A percentile compares a stretch with the other conserved stretches of the same genome.
These are phyloP conservation scores for Hemileia vastatrix DNA, from an alignment of 1,284 basidiomycete species.

Conservation along the genomic window DNA sequence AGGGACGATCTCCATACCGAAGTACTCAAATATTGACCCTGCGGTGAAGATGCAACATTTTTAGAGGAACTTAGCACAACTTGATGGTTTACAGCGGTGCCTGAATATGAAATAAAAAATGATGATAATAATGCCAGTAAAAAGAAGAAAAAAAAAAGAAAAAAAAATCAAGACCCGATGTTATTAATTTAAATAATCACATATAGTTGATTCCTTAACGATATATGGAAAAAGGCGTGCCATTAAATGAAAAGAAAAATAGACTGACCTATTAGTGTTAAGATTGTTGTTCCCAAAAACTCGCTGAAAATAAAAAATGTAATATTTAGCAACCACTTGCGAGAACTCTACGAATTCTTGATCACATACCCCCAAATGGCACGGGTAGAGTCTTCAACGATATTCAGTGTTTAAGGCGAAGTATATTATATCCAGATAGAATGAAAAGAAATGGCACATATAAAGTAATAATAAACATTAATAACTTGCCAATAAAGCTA, in stretches of 20 bases:
- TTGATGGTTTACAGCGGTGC: conserved; percentile 21
- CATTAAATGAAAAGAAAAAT: no score
- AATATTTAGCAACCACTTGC: no score
- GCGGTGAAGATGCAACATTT: conserved; percentile 8
- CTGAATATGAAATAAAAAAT: neutral
- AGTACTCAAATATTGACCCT: conserved; percentile 4
- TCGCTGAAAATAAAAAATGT: neutral
- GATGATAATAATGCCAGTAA: neutral
- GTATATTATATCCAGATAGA: no score
- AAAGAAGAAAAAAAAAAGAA: neutral
- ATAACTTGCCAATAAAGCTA: no score
- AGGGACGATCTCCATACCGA: no score
- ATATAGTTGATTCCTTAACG: neutral
- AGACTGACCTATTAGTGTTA: conserved; percentile 16
- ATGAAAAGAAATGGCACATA: no score
- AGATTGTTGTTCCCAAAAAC: conserved; percentile 20
- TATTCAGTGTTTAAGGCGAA: no score
- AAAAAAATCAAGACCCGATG: neutral
- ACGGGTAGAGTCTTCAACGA: no score
- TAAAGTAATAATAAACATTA: no score
- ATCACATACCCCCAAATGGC: no score
- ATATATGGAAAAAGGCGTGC: neutral
- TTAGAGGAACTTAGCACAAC: conserved; percentile 13
- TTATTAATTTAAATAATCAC: neutral
- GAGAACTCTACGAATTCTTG: no score